Base-by-base conservation (phyloP, 176 grass and related monocot genomes). In the Oryza brachyantha region DNA sequence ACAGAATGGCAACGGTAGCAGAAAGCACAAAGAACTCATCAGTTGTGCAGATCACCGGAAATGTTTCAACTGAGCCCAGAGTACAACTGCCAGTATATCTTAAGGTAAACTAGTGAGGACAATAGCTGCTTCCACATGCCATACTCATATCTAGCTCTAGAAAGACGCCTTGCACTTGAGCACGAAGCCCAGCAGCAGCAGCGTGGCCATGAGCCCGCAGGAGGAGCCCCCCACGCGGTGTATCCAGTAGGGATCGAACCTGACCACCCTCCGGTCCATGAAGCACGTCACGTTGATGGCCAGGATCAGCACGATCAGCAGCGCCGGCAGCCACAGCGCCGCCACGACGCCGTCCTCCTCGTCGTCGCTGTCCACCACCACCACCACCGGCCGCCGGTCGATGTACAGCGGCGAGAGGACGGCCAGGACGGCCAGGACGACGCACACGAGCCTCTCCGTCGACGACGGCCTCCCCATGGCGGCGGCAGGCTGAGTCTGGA, bases 191-290 rank as follows among this genome's bases (percentile, higher is more conserved):
- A 99, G 90, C 25, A 99, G 78, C 57, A 99, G 29, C 40, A 99
- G 96, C 81, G 74, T 88, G 61, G 80, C 82, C 22, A 99, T 75
- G 83, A 99, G 89, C 45, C 96, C 92, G 72, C 84, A 87, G 6
- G 96, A 99, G 21, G 92, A 99, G 4, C 96, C 96, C 81, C 90
- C 88, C 10, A 87, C 84, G 66, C 92, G 83, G 73, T 99, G 96
- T 29, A 99, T 99, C 96, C 92, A 99, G 83, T 95, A 95, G 14
- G 96, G 92, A 83, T 99, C 96, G 72, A 99, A 99, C 78, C 90
- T 84, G 19, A 87, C 67, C n/a, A 84, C 79, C 41, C 90, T 88
- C 27, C 81, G 77, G 64, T 98, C 90, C 62, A 91, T n/a, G 88
- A 89, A 85, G 76, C 96, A 95, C 55, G 88, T 86, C 45, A 87